These are phyloP conservation scores for Ustilago cynodontis DNA, from an alignment of 1,284 basidiomycete species.

Conservation along the genomic window DNA sequence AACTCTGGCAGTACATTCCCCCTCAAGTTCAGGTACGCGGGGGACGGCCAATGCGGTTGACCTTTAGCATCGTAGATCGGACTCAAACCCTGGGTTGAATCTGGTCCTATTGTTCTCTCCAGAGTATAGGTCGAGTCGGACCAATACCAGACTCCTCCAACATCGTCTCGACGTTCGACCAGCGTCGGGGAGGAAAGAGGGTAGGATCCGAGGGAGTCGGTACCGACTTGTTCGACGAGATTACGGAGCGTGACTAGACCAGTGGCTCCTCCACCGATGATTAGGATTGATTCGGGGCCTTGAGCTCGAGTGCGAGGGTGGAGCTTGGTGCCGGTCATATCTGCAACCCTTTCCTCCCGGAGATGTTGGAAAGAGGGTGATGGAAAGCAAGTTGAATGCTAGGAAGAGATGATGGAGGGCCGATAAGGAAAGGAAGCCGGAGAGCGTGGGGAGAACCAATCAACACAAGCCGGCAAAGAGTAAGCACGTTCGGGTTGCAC, in stretches of 20 bases:
- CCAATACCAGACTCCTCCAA: slow-evolving; percentile 66
- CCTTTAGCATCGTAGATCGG: slow-evolving; percentile 39
- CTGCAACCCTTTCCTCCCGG: background rate
- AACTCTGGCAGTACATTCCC: slow-evolving; percentile 65
- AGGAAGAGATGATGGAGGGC: background rate
- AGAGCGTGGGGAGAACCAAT: background rate
- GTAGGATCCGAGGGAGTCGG: slow-evolving; percentile 21
- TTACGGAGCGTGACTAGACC: slow-evolving; percentile 61
- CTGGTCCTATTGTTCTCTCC: slow-evolving; percentile 31
- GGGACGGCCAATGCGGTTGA: slow-evolving; percentile 57
- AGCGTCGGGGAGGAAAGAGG: slow-evolving; percentile 46
- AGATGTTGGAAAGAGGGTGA: background rate
- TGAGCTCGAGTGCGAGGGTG: slow-evolving; percentile 19
- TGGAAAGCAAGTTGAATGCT: background rate
- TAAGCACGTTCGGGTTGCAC: slow-evolving; percentile 14
- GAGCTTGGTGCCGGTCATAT: slow-evolving; percentile 6
- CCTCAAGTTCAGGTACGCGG: slow-evolving; percentile 58
- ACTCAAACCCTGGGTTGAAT: slow-evolving; percentile 29
- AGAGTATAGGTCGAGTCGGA: slow-evolving; percentile 38
- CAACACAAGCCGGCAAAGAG: background rate
- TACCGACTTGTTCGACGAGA: slow-evolving; percentile 25
- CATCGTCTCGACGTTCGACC: slow-evolving; percentile 53
- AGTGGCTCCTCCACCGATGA: slow-evolving; percentile 63
- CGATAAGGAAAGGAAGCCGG: background rate
- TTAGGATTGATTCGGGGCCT: slow-evolving; percentile 46